Conservation (phyloP, 176 grass and related monocot genomes). For the Phragmites australis region DNA sequence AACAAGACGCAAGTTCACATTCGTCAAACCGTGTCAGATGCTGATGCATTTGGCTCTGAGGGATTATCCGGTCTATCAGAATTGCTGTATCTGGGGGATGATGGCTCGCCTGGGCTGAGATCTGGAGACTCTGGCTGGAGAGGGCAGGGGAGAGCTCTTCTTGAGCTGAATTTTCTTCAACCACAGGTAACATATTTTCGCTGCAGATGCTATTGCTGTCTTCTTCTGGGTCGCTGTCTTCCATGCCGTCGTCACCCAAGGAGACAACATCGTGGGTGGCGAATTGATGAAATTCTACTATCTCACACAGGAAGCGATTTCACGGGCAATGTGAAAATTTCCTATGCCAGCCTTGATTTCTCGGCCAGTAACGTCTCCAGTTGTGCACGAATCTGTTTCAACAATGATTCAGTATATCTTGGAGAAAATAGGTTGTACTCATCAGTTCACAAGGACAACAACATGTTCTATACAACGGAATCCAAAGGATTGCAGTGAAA, state of each 20-base stretch:
- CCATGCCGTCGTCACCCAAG: conserved; percentile 32
- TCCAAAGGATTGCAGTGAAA: background rate
- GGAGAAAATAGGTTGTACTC: background rate
- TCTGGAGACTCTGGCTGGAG: conserved; percentile 30
- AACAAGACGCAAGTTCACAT: background rate
- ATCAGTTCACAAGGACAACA: background rate
- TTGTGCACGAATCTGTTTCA: conserved; percentile 60
- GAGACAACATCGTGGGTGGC: conserved; percentile 35
- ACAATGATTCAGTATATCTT: background rate
- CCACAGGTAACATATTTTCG: conserved; percentile 14
- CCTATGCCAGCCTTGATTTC: conserved; percentile 66
- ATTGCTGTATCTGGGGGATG: conserved; percentile 23
- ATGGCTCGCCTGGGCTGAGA: background rate
- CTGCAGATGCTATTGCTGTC: background rate
- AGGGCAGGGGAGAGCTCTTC: conserved; percentile 36
- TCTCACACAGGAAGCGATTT: conserved; percentile 64
- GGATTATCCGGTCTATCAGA: background rate
- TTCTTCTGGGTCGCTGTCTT: conserved; percentile 36
- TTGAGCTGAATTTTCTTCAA: conserved; percentile 39
- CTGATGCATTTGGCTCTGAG: conserved; percentile 14
- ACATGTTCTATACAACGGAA: background rate
- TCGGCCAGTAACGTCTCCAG: conserved; percentile 60
- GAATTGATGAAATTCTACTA: conserved; percentile 69
- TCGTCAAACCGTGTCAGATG: conserved; percentile 19
- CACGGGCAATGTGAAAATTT: conserved; percentile 59